Evolutionary conservation across 179 eudicot species (phyloP), one percentile per base, ranked within the genome.

Genomic region (Vitellaria paradoxa): DNA sequence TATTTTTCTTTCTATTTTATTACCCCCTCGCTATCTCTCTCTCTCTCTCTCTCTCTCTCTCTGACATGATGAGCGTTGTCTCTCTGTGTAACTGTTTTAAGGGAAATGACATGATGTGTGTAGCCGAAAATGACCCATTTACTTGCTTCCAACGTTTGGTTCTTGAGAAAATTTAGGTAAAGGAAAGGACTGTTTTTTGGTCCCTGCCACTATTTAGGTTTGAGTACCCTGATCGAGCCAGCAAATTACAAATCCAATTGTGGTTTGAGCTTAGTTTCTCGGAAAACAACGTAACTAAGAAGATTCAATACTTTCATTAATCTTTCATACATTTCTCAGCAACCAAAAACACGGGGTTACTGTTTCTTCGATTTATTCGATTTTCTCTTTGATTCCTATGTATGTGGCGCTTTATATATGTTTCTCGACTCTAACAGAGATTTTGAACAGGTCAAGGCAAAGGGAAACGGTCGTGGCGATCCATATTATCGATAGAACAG

Each of bases 401-500:
- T 30, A 30, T 30, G 37, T 30, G n/a, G 37, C 37, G 37, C 37
- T 2, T 30, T 30, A 30, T 30, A 30, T 30, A 30, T 30, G 37
- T 30, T 1, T n/a, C n/a, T 7, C 30, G 1, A 4, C 40, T 69
- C n/a, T 77, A 61, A 50, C 75, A 77, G 80, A 37, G 10, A 10
- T 14, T 61, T 40, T 11, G 72, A 66, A 17, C 42, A 69, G 72
- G 24, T 57, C 40, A 9, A 7, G 30, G 65, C 20, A 17, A 81
- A 42, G 50, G n/a, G 11, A 24, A 30, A 50, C 24, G 57, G 69
- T 56, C 67, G 80, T 80, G 80, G 83, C 77, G 47, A 30, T 53
- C n/a, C 30, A 2, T 50, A 75, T 52, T 66, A 17, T 14, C 46
- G 55, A 64, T 61, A 82, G 75, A 81, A 76, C 84, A 86, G 81